phyloP scores from a whole-genome alignment of 2,329 filamentous ascomycete genomes.

The Elsinoe ampelina region DNA sequence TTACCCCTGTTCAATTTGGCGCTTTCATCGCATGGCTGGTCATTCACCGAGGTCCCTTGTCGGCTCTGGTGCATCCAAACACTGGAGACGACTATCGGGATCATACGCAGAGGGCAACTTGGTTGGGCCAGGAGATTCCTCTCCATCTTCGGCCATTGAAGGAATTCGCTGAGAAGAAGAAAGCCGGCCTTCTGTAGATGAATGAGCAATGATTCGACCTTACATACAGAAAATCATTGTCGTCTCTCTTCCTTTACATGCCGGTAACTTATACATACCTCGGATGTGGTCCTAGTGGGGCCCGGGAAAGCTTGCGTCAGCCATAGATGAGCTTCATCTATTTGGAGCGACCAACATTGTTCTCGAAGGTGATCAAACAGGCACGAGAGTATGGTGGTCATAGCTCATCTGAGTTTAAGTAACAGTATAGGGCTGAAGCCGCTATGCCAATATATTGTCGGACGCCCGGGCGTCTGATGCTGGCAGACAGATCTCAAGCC shows the following conservation, averaged over 20 bases:
- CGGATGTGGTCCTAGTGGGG: background rate
- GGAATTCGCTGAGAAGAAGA: conserved; percentile 18
- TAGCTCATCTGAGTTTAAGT: background rate
- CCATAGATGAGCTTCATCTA: conserved; percentile 4
- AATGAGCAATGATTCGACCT: background rate
- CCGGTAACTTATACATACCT: background rate
- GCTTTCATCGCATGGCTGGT: conserved; percentile 81
- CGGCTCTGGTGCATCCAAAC: conserved; percentile 74
- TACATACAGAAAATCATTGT: background rate
- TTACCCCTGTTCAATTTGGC: conserved; percentile 76
- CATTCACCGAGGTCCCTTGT: conserved; percentile 71
- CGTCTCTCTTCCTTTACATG: background rate
- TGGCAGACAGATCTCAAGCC: background rate
- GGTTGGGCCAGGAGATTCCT: conserved; percentile 60
- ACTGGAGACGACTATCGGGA: conserved; percentile 55
- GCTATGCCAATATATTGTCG: background rate
- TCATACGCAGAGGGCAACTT: conserved; percentile 60
- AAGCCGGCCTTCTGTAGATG: background rate
- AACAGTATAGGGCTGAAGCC: background rate
- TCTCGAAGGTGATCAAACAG: conserved; percentile 10
- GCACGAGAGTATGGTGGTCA: background rate
- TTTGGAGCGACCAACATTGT: background rate
- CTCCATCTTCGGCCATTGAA: conserved; percentile 49
- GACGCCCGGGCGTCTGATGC: background rate
- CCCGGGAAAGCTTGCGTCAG: background rate